Base-by-base conservation (phyloP, 805 yeast genomes). In the Starmerella sirachaensis region DNA sequence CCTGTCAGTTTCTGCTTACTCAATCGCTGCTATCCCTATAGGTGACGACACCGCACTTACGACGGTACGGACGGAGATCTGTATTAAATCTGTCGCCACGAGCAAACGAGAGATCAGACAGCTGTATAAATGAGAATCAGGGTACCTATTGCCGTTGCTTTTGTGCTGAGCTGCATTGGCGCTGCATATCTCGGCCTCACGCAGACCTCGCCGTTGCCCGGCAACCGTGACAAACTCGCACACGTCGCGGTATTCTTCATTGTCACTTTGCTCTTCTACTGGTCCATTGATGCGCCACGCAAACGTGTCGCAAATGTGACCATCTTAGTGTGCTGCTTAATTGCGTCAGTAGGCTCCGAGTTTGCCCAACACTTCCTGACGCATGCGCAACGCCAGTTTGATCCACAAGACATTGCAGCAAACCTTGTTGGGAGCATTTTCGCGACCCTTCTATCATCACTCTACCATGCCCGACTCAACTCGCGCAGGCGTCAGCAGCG, bases 311-410 rank as follows among this genome's bases (percentile, higher is more conserved):
- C 58, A 31, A 52, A 60, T 22, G 38, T 58, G 14, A 58, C 67
- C 4, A 24, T 58, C 11, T 31, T 54, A 12, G 59, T 55, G 5
- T 60, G 65, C 37, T 46, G 59, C 18, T 29, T 50, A 8, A 24
- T 51, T 8, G 65, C 60, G n/a, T 61, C 66, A 10, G 45, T 62
- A 24, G 65, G 63, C 6, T 59, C 65, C 2, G 68, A 63, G 46
- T 49, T 61, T 32, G 46, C 48, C 5, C 68, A 63, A 42, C 46
- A 50, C 11, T 37, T 59, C 18, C 47, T 56, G 19, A 43, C 53
- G 6, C 35, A 29, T 18, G 43, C 48, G 45, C 48, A 53, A 33
- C 61, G 67, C 13, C 40, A 35, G 9, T 63, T 63, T 45, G 67
- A 63, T 40, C 22, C 47, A 18, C 38, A 42, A 14, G 67, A 63